phyloP scores from a whole-genome alignment of 305 asterid genomes.

The Fraxinus floribunda region DNA sequence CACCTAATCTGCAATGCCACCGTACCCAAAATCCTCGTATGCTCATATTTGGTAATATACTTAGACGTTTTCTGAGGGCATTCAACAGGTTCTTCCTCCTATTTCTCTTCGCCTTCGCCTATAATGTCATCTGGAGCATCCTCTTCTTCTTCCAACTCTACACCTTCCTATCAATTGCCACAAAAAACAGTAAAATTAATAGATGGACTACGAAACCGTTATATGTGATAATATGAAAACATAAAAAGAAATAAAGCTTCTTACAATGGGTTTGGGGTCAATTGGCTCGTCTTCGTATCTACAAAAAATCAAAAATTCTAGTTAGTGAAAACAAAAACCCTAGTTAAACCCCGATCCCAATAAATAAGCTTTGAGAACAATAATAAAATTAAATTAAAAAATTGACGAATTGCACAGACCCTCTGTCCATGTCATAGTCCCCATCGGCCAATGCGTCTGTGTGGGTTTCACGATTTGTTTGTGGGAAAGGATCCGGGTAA shows the following conservation, averaged over 20 bases:
- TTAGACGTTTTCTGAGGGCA: conserved; percentile 73
- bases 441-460: conserved; percentile 61
- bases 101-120: conserved; percentile 38
- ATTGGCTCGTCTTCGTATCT: conserved; percentile 76
- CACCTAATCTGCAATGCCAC: conserved; percentile 80
- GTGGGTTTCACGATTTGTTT: background rate
- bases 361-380: background rate
- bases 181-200: background rate
- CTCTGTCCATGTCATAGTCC: conserved; percentile 78
- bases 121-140: conserved; percentile 31
- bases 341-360: background rate
- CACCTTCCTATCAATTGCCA: conserved; percentile 56
- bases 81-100: conserved; percentile 46
- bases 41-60: conserved; percentile 78
- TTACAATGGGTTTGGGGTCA: conserved; percentile 70
- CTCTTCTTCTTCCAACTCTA: conserved; percentile 52
- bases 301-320: conserved; percentile 14
- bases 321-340: background rate
- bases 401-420: conserved; percentile 32
- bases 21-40: conserved; percentile 74
- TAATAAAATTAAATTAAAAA: background rate
- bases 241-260: conserved; percentile 3
- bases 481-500: conserved; percentile 42
- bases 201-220: background rate
- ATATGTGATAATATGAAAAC: background rate